Percentiles rank a stretch among this genome's conserved stretches.
Conservation (phyloP, 495 filamentous ascomycete genomes). For the Aspergillus biplanus region DNA sequence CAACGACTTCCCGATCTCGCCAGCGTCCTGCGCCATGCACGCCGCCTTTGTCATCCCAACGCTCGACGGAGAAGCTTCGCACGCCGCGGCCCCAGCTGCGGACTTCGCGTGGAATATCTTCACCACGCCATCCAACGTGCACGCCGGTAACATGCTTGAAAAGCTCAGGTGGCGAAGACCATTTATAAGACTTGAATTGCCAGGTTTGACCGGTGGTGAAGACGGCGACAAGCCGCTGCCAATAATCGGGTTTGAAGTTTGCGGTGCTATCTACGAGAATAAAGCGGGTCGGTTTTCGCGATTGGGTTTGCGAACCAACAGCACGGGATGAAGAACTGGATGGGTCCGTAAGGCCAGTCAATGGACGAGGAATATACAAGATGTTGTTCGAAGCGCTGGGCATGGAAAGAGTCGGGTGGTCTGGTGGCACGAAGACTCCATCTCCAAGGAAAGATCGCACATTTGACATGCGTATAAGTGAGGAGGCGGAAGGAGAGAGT, state of each 20-base stretch:
- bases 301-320: conserved; percentile 41
- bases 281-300: conserved; percentile 79
- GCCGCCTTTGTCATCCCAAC: conserved; percentile 66
- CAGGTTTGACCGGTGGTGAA: conserved; percentile 98
- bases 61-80: conserved; percentile 72
- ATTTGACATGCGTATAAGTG: conserved; percentile 95
- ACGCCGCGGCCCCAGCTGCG: conserved; percentile 86
- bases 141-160: conserved; percentile 86
- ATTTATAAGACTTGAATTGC: conserved; percentile 99
- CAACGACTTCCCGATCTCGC: conserved; percentile 91
- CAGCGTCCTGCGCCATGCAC: conserved; percentile 67
- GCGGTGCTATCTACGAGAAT: conserved; percentile 90
- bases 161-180: conserved; percentile 84
- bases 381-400: conserved; percentile 64
- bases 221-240: conserved; percentile 92
- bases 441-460: conserved; percentile 93
- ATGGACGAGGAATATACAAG: conserved; percentile 76
- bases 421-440: conserved; percentile 78
- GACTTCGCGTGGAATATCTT: conserved; percentile 74
- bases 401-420: conserved; percentile 61
- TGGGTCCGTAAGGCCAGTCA: conserved; percentile 65
- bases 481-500: conserved; percentile 95
- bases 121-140: conserved; percentile 90
- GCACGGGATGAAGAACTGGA: conserved; percentile 33
- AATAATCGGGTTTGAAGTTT: conserved; percentile 98